Evolutionary conservation across 1,139 yeast species (phyloP).

Genomic region (Lodderomyces theae): DNA sequence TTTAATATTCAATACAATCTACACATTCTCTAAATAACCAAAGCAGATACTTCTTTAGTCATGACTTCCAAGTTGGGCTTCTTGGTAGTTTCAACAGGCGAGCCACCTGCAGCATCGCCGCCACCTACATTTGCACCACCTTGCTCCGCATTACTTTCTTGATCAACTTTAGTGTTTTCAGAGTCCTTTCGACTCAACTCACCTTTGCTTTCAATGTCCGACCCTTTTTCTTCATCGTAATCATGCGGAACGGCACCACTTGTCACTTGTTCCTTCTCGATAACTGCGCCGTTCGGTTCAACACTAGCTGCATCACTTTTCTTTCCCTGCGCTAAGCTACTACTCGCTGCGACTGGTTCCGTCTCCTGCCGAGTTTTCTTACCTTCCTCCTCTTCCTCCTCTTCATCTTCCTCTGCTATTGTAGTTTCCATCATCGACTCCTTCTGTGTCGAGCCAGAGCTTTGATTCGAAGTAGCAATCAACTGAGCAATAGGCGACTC

Average conservation of each 20-base stretch:
- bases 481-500: conserved; percentile 42
- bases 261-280: neutral
- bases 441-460: conserved; percentile 6
- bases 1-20: conserved; percentile 1
- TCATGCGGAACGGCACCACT: neutral
- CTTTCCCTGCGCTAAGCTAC: too few relatives aligned
- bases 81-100: conserved; percentile 3
- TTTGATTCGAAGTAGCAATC: conserved; percentile 23
- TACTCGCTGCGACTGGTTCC: too few relatives aligned
- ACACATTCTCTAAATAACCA: conserved; percentile 4
- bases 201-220: neutral
- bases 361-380: too few relatives aligned
- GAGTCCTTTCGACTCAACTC: conserved; percentile 1
- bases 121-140: too few relatives aligned
- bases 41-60: conserved; percentile 4
- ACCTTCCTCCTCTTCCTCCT: neutral
- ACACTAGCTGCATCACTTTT: too few relatives aligned
- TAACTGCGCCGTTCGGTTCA: too few relatives aligned
- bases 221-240: neutral
- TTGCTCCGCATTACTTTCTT: conserved; percentile 3
- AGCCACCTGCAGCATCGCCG: conserved; percentile 4
- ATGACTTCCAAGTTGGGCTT: conserved; percentile 7
- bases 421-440: conserved; percentile 18
- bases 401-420: conserved; percentile 23
- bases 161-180: conserved; percentile 2